Conservation (phyloP, 2,329 filamentous ascomycete species). For the Botrytis fragariae region DNA sequence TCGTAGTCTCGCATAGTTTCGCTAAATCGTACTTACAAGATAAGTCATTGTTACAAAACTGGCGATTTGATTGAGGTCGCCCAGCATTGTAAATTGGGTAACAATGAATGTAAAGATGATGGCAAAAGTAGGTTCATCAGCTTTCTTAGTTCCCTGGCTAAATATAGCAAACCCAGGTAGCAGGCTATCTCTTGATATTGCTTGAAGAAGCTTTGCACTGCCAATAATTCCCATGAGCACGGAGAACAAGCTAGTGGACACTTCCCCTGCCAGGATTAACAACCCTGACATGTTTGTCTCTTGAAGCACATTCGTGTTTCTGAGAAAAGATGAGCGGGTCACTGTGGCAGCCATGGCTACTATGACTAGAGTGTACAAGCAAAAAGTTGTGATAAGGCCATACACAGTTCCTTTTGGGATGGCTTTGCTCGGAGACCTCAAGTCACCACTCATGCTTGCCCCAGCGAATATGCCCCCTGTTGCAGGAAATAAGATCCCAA, state of each 20-base stretch:
- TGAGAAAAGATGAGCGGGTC: slow-evolving; percentile 68
- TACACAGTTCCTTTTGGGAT: slow-evolving; percentile 83
- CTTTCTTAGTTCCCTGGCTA: slow-evolving; percentile 66
- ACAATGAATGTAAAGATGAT: slow-evolving; percentile 73
- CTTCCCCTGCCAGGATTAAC: slow-evolving; percentile 76
- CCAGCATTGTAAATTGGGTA: slow-evolving; percentile 76
- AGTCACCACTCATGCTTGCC: slow-evolving; percentile 86
- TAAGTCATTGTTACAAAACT: slow-evolving; percentile 90
- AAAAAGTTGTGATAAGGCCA: slow-evolving; percentile 72
- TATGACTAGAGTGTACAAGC: slow-evolving; percentile 73
- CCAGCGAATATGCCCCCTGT: slow-evolving; percentile 63
- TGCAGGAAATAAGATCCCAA: slow-evolving; percentile 79
- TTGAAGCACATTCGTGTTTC: slow-evolving; percentile 71
- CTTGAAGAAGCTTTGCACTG: slow-evolving; percentile 80
- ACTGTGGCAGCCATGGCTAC: slow-evolving; percentile 75
- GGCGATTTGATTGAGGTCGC: slow-evolving; percentile 83
- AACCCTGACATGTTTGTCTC: slow-evolving; percentile 73
- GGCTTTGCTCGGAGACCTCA: slow-evolving; percentile 77
- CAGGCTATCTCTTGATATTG: slow-evolving; percentile 74
- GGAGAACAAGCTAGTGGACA: slow-evolving; percentile 80
- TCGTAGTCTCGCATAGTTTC: not conserved
- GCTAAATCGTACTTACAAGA: slow-evolving; percentile 48
- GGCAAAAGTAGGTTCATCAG: slow-evolving; percentile 73
- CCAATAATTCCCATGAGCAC: slow-evolving; percentile 85
- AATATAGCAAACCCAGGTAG: slow-evolving; percentile 75